phyloP scores from a whole-genome alignment of 1,284 basidiomycete species.

The Phenoliferia sp. region DNA sequence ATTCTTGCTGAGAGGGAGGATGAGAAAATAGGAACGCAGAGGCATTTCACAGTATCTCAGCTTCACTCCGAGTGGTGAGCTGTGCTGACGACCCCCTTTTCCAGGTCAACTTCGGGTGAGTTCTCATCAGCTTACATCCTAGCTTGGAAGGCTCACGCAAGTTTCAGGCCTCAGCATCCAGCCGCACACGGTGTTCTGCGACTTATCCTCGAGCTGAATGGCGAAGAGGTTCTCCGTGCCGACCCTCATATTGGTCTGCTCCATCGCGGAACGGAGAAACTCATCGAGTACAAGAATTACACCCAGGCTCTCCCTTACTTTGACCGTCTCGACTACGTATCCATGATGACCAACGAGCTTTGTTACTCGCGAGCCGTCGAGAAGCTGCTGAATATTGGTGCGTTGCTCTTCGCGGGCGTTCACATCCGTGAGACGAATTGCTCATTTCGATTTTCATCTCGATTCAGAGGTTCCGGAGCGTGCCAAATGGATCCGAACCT shows the following conservation, averaged over 20 bases:
- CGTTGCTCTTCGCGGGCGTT: too few species aligned
- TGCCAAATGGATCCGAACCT: conserved; percentile 95
- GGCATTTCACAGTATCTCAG: conserved; percentile 38
- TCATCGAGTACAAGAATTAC: conserved; percentile 99
- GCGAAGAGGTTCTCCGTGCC: conserved; percentile 56
- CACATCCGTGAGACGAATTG: too few species aligned
- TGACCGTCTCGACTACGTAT: conserved; percentile 97
- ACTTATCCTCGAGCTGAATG: conserved; percentile 95
- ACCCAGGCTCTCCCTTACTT: conserved; percentile 93
- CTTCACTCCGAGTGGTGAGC: neutral
- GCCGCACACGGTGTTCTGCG: conserved; percentile 98
- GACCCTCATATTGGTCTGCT: conserved; percentile 86
- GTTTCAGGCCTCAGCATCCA: conserved; percentile 75
- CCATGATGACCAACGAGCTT: conserved; percentile 98
- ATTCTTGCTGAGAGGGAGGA: conserved; percentile 67
- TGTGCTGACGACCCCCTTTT: conserved; percentile 26
- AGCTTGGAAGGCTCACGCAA: neutral
- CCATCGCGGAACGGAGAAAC: conserved; percentile 97
- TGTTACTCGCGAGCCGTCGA: conserved; percentile 97
- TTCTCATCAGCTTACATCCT: neutral
- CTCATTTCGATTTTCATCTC: too few species aligned
- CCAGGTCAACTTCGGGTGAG: conserved; percentile 42
- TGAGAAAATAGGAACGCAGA: conserved; percentile 72
- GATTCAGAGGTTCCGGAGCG: conserved; percentile 81
- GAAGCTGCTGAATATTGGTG: conserved; percentile 86